Evolutionary conservation across 768 basidiomycete species (phyloP).

Genomic region (Mycena belliarum): DNA sequence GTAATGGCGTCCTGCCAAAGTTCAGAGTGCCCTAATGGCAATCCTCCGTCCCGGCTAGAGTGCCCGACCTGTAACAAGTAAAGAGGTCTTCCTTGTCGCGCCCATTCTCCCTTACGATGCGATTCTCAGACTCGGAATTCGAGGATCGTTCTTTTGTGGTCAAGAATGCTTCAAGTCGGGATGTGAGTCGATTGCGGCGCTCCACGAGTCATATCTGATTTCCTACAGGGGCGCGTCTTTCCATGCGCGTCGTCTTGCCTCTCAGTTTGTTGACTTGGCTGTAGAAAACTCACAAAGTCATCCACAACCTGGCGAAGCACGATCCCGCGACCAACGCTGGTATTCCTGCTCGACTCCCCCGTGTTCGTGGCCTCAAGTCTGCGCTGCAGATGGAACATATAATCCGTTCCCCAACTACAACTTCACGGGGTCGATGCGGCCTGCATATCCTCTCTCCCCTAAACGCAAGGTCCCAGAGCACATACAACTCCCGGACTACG

Average conservation of each 20-base stretch:
- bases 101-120: slow-evolving; percentile 8
- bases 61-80: slow-evolving; percentile 95
- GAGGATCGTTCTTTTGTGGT: slow-evolving; percentile 87
- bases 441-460: slow-evolving; percentile 85
- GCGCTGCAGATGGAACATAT: slow-evolving; percentile 63
- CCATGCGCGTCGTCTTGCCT: neutral
- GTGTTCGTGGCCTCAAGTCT: neutral
- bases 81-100: slow-evolving; percentile 17
- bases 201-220: slow-evolving; percentile 15
- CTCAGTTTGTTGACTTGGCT: neutral
- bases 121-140: slow-evolving; percentile 67
- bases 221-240: slow-evolving; percentile 37
- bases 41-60: slow-evolving; percentile 83
- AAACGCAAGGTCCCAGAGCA: slow-evolving; percentile 77
- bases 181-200: slow-evolving; percentile 57
- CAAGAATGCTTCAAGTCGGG: slow-evolving; percentile 96
- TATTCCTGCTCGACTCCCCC: slow-evolving; percentile 2
- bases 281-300: slow-evolving; percentile 80
- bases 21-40: slow-evolving; percentile 70
- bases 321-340: slow-evolving; percentile 9
- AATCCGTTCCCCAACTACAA: slow-evolving; percentile 76
- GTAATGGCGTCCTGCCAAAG: slow-evolving; percentile 58
- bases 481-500: slow-evolving; percentile 90
- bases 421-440: slow-evolving; percentile 81
- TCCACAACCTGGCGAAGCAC: slow-evolving; percentile 64